Evolutionary conservation across 805 yeast genomes (phyloP), one percentile per base, ranked within the genome.

Genomic region (Cyberlindnera xishuangbannaensis): DNA sequence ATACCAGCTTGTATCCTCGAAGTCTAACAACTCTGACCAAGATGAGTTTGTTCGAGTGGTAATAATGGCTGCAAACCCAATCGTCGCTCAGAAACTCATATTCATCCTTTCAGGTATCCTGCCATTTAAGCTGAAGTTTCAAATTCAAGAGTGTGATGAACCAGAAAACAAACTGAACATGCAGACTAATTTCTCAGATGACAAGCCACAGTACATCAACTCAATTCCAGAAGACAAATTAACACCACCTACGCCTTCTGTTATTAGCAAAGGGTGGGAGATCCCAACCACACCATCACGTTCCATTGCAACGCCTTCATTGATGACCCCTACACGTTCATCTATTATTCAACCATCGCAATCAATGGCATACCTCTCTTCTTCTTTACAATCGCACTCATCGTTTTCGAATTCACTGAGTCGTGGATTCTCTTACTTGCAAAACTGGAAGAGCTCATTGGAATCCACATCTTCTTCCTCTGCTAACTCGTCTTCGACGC

Each of bases 61-160:
- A 1, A 61, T 76, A 4, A 65, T 74, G 69, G 74, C 82, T 0
- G 71, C 76, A 12, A 76, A 76, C 46, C 73, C 76, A 22, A 69
- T 69, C 7, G 77, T 76, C 8, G 78, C 81, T 2, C 76, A 75
- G 44, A 74, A 74, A 47, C 55, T 76, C 34, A 58, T 75, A 0
- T 75, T 73, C 36, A 68, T 76, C 7, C 41, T 76, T 7, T 64
- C 73, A 33, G 80, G 74, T 0, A 37, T 76, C 17, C 51, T 76
- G 13, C 68, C 73, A 22, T 63, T 54, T 16, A 48, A 55, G 7
- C 43, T 48, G 27, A 37, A 44, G 3, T 48, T 54, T 6, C 32
- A 33, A 11, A 20, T 47, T 17, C 37, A 38, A 29, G 46, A 47
- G 22, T 11, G 11, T 12, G 27, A 25, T 30, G 13, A 13, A n/a